phyloP scores from a whole-genome alignment of 169 alveolate species.

The Theileria equi region DNA sequence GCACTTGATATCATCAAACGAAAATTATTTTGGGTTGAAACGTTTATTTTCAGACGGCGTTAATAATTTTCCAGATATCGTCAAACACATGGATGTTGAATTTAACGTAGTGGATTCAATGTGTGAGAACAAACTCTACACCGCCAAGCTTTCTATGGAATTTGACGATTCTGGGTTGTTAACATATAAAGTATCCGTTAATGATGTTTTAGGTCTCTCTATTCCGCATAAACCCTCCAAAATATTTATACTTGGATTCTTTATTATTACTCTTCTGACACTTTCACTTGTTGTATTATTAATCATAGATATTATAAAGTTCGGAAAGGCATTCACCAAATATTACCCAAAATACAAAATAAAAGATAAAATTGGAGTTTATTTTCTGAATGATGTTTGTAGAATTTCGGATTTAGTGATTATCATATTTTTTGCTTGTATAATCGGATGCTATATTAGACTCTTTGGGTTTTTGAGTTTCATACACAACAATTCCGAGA shows the following conservation, averaged over 20 bases:
- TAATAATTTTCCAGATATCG: constrained; percentile 31
- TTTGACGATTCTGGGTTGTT: constrained; percentile 39
- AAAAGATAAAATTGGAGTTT: constrained; percentile 11
- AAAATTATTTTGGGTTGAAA: not conserved
- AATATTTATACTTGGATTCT: not conserved
- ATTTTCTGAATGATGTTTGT: constrained; percentile 31
- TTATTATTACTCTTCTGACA: not conserved
- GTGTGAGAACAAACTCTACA: constrained; percentile 25
- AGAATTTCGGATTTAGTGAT: constrained; percentile 36
- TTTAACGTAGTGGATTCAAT: constrained; percentile 24
- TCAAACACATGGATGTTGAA: constrained; percentile 14
- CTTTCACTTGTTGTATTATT: constrained; percentile 12
- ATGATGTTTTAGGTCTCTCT: constrained; percentile 22
- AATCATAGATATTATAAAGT: constrained; percentile 9
- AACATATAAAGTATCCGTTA: constrained; percentile 8
- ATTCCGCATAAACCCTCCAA: constrained; percentile 18
- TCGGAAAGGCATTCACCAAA: constrained; percentile 4
- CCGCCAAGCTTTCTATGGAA: constrained; percentile 10
- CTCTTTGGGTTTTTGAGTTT: no score
- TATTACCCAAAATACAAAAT: not conserved
- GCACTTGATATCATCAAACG: not conserved
- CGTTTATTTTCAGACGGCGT: not conserved
- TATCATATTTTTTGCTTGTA: constrained; percentile 1
- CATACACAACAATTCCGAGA: no score
- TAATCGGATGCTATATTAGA: not conserved